Conservation (phyloP, 2,329 filamentous ascomycete species). For the Fusarium solani-melongenae region DNA sequence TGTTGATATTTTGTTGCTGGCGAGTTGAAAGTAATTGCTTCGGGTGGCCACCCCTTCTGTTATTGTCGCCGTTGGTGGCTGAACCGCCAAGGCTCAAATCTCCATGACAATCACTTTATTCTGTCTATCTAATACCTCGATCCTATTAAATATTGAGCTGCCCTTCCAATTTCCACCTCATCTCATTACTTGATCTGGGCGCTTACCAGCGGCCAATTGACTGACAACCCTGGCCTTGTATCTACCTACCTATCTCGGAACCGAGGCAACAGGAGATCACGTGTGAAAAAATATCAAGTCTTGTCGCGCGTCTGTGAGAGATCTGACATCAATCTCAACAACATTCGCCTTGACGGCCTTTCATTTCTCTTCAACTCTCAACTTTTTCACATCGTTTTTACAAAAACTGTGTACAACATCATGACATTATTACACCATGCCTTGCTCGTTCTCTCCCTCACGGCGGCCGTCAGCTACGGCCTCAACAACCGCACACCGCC, state of each 20-base stretch:
- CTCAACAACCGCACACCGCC: constrained; percentile 35
- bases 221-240: neutral
- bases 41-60: neutral
- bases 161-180: no score
- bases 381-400: no score
- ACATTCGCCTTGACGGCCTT: neutral
- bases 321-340: neutral
- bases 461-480: constrained; percentile 33
- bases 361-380: neutral
- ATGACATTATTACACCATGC: neutral
- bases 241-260: neutral
- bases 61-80: neutral
- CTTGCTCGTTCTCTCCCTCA: constrained; percentile 41
- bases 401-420: neutral
- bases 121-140: neutral
- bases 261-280: neutral
- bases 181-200: neutral
- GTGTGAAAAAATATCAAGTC: neutral
- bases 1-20: neutral
- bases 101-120: neutral
- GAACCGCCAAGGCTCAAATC: neutral
- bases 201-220: neutral
- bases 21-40: neutral
- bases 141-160: neutral
- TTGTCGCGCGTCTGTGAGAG: neutral